Conservation (phyloP, 805 yeast species). For the Monosporozyma unispora region DNA sequence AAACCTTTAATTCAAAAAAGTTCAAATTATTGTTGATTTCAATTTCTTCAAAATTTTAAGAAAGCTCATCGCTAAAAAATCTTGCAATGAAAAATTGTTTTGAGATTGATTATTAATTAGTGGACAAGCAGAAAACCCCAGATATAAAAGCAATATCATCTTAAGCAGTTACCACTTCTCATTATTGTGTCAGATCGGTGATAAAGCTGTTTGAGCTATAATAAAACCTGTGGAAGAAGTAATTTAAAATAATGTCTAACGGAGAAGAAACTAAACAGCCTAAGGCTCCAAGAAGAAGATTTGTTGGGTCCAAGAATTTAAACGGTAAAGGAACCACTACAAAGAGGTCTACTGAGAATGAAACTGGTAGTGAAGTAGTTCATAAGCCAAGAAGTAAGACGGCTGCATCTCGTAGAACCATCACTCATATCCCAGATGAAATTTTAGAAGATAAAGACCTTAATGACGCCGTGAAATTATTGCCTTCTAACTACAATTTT, state of each 20-base stretch:
- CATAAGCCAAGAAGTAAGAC: conserved; percentile 23
- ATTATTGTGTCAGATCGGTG: neutral
- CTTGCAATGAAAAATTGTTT: neutral
- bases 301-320: conserved; percentile 46
- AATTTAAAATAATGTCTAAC: neutral
- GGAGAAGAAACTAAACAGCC: neutral
- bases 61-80: conserved; percentile 1
- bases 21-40: neutral
- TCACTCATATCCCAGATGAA: conserved; percentile 84
- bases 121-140: neutral
- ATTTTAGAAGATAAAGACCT: conserved; percentile 71
- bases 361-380: conserved; percentile 17
- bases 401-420: conserved; percentile 44
- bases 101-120: neutral
- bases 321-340: conserved; percentile 22
- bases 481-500: conserved; percentile 90
- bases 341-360: conserved; percentile 6
- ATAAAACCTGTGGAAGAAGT: neutral
- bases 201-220: neutral
- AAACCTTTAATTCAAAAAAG: neutral
- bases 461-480: conserved; percentile 69
- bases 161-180: neutral
- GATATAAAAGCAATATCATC: too few relatives aligned
- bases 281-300: conserved; percentile 41
- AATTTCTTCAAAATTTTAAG: neutral